These are phyloP conservation scores for Pythium phragmitis DNA, from an alignment of 352 stramenopile species.

Conservation along the genomic window DNA sequence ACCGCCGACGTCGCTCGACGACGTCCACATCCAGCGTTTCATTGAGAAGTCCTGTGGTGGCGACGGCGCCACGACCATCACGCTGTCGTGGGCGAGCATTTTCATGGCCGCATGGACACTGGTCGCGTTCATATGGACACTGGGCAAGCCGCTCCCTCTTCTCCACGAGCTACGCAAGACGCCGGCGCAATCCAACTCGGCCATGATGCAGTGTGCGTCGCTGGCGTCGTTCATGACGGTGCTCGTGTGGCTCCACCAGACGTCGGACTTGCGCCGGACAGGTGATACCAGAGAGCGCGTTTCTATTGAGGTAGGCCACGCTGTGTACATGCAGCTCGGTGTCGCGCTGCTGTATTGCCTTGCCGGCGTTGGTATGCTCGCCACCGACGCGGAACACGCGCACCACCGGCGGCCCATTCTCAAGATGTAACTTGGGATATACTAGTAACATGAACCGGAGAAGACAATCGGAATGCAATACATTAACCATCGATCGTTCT, in stretches of 20 bases:
- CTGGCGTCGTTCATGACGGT: conserved; percentile 13
- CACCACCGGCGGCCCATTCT: conserved; percentile 11
- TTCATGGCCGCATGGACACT: conserved; percentile 12
- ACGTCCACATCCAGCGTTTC: conserved; percentile 25
- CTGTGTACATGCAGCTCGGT: conserved; percentile 23
- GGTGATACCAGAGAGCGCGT: conserved; percentile 15
- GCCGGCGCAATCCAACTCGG: conserved; percentile 13
- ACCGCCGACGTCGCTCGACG: conserved; percentile 25
- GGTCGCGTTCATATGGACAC: conserved; percentile 17
- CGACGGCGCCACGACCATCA: conserved; percentile 17
- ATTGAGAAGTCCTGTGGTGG: conserved; percentile 27
- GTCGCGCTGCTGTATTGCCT: conserved; percentile 20
- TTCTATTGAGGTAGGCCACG: conserved; percentile 23
- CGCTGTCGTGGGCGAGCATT: conserved; percentile 13
- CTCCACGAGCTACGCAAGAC: conserved; percentile 3
- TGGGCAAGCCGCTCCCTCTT: conserved; percentile 7
- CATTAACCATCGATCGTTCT: too few relatives aligned
- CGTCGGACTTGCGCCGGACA: conserved; percentile 19
- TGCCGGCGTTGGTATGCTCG: conserved; percentile 15
- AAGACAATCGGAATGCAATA: too few relatives aligned
- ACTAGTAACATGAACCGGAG: too few relatives aligned
- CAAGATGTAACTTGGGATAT: conserved; percentile 8
- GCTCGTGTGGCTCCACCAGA: conserved; percentile 26
- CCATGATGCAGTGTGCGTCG: conserved; percentile 12
- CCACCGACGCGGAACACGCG: conserved; percentile 9